These are phyloP conservation scores for Globisporangium nodosum DNA, from an alignment of 352 stramenopile species.

Conservation along the genomic window DNA sequence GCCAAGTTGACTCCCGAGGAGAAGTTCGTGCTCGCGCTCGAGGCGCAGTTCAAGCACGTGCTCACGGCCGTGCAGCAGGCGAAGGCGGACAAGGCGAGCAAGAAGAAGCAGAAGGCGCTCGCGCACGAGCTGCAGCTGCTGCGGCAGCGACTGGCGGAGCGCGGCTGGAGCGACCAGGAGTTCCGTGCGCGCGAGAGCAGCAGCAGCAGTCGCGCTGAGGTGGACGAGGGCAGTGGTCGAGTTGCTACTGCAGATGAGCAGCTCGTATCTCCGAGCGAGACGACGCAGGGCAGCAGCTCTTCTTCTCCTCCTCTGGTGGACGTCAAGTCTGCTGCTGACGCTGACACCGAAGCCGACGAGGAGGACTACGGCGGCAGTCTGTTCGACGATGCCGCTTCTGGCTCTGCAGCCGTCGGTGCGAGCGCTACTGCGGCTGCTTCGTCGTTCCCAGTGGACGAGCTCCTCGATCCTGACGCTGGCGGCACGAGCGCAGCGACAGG, in stretches of 20 bases:
- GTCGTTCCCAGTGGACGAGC: background rate
- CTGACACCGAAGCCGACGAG: background rate
- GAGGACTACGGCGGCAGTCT: slow-evolving; percentile 7
- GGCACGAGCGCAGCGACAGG: background rate
- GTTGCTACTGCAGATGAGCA: slow-evolving; percentile 7
- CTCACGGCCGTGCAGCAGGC: slow-evolving; percentile 30
- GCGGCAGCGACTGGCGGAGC: slow-evolving; percentile 10
- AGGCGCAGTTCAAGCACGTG: slow-evolving; percentile 37
- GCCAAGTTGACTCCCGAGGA: slow-evolving; percentile 28
- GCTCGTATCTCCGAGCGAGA: slow-evolving; percentile 4
- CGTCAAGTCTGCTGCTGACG: background rate
- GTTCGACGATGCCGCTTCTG: background rate
- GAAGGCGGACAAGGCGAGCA: slow-evolving; percentile 42
- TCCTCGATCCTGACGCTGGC: background rate
- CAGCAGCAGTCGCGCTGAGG: background rate
- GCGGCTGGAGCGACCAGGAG: slow-evolving; percentile 18
- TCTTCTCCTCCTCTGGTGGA: background rate
- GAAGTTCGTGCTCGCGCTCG: slow-evolving; percentile 37
- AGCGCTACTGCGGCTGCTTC: background rate
- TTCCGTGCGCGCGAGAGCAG: slow-evolving; percentile 5
- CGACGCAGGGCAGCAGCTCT: no score
- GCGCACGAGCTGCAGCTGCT: slow-evolving; percentile 14
- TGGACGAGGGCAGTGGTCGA: background rate
- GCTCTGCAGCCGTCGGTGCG: background rate
- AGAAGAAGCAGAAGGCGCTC: slow-evolving; percentile 36